A percentile compares a stretch with the other conserved stretches of the same genome.
phyloP scores from a whole-genome alignment of 139 green algal species.

The Chlorella vulgaris region DNA sequence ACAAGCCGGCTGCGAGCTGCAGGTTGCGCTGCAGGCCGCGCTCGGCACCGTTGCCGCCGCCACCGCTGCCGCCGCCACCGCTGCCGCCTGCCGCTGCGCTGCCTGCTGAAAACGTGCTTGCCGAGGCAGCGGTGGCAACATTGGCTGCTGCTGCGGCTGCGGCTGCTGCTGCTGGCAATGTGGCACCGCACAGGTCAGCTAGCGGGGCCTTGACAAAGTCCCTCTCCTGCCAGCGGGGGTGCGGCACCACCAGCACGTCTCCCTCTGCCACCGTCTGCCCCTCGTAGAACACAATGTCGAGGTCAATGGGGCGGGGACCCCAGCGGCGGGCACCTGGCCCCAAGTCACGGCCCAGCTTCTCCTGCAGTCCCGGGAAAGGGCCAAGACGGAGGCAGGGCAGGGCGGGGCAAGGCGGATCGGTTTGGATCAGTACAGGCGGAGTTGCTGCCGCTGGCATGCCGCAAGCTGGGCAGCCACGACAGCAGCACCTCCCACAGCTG shows the following conservation, averaged over 20 bases:
- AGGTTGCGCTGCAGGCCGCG: slow-evolving; percentile 7
- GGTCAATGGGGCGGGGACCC: slow-evolving; percentile 91
- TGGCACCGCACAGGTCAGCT: slow-evolving; percentile 58
- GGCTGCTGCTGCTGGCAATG: neutral
- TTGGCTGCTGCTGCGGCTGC: neutral
- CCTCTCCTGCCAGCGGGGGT: slow-evolving; percentile 85
- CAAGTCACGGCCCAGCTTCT: slow-evolving; percentile 63
- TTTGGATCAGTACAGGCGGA: no score
- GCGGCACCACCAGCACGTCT: slow-evolving; percentile 72
- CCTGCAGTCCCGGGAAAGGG: slow-evolving; percentile 24
- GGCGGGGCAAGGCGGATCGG: no score
- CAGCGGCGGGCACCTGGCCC: slow-evolving; percentile 51
- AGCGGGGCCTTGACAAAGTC: slow-evolving; percentile 90
- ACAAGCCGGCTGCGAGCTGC: slow-evolving; percentile 35
- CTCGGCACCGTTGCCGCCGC: neutral
- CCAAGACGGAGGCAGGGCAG: no score
- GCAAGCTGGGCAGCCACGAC: neutral
- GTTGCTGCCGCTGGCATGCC: no score
- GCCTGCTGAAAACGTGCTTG: no score
- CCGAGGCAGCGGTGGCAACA: no score
- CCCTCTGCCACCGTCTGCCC: slow-evolving; percentile 24
- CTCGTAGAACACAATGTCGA: slow-evolving; percentile 97
- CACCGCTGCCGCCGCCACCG: neutral
- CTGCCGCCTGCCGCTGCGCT: neutral
- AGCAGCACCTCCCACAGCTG: neutral